A percentile compares a stretch with the other conserved stretches of the same genome.
Evolutionary conservation across 495 filamentous ascomycete species (phyloP).

Genomic region (Penicillium riverlandense): DNA sequence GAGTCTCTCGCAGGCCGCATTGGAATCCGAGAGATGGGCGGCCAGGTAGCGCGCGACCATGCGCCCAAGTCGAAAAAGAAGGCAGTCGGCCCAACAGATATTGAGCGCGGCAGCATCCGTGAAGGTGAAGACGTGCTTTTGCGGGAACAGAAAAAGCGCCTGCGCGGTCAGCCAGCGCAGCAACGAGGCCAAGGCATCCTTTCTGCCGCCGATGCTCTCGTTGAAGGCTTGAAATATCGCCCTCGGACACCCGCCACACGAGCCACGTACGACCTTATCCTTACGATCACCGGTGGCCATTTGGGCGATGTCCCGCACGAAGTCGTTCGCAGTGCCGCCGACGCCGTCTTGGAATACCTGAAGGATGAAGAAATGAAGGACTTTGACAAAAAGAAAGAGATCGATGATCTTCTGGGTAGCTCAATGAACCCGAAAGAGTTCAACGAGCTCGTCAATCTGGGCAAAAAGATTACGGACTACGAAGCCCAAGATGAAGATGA

Average conservation of each 20-base stretch:
- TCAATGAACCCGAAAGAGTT: constrained; percentile 85
- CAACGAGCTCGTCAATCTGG: constrained; percentile 92
- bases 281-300: constrained; percentile 79
- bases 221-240: constrained; percentile 82
- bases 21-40: constrained; percentile 90
- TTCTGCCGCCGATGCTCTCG: constrained; percentile 73
- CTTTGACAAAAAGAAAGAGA: constrained; percentile 95
- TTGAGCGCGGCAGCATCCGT: constrained; percentile 70
- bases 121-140: constrained; percentile 85
- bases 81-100: constrained; percentile 51
- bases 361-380: constrained; percentile 97
- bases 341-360: constrained; percentile 81
- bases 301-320: constrained; percentile 91
- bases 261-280: constrained; percentile 92
- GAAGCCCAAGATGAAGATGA: constrained; percentile 96
- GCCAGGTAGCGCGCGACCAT: constrained; percentile 66
- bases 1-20: constrained; percentile 94
- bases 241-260: constrained; percentile 87
- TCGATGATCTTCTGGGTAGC: constrained; percentile 83
- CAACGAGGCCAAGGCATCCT: constrained; percentile 73
- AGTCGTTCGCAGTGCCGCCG: constrained; percentile 89
- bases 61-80: constrained; percentile 74
- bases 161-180: constrained; percentile 64
- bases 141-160: constrained; percentile 82
- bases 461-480: constrained; percentile 99